Conservation (phyloP, 805 yeast genomes). For the Kuraishia ogatae region DNA sequence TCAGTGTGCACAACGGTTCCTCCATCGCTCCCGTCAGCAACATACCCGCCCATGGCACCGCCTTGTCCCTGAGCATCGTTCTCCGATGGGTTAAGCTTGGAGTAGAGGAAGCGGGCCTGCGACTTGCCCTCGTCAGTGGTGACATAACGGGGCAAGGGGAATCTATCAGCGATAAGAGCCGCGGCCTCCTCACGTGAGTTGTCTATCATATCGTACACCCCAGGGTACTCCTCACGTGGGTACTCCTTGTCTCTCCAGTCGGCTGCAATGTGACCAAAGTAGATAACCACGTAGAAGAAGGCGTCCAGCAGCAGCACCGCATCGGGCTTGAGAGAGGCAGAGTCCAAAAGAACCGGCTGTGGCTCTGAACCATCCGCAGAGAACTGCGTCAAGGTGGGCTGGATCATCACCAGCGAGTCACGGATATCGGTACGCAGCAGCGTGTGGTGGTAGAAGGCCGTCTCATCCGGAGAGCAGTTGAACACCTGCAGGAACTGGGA, state of each 20-base stretch:
- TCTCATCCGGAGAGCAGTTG: conserved; percentile 98
- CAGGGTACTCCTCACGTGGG: conserved; percentile 86
- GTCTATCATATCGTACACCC: conserved; percentile 77
- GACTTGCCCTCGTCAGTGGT: conserved; percentile 98
- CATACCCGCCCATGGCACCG: conserved; percentile 40
- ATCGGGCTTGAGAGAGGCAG: conserved; percentile 86
- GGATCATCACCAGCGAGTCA: conserved; percentile 93
- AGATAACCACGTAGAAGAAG: conserved; percentile 91
- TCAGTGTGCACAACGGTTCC: conserved; percentile 87
- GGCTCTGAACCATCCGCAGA: conserved; percentile 75
- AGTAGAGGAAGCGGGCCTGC: conserved; percentile 92
- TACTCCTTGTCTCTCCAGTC: conserved; percentile 95
- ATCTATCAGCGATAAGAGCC: conserved; percentile 81
- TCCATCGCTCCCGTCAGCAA: conserved; percentile 28
- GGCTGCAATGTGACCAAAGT: conserved; percentile 91
- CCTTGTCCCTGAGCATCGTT: conserved; percentile 41
- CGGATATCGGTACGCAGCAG: conserved; percentile 86
- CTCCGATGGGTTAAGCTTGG: conserved; percentile 91
- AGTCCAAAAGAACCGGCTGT: conserved; percentile 86
- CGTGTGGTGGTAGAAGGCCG: conserved; percentile 92
- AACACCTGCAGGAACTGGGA: conserved; percentile 94
- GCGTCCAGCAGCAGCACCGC: conserved; percentile 85
- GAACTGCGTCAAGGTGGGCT: conserved; percentile 89
- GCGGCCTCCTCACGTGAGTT: conserved; percentile 92
- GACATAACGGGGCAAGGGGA: conserved; percentile 95